These are phyloP conservation scores for Mucor indicus DNA, from an alignment of 371 early-diverging fungal genomes.

Conservation along the genomic window DNA sequence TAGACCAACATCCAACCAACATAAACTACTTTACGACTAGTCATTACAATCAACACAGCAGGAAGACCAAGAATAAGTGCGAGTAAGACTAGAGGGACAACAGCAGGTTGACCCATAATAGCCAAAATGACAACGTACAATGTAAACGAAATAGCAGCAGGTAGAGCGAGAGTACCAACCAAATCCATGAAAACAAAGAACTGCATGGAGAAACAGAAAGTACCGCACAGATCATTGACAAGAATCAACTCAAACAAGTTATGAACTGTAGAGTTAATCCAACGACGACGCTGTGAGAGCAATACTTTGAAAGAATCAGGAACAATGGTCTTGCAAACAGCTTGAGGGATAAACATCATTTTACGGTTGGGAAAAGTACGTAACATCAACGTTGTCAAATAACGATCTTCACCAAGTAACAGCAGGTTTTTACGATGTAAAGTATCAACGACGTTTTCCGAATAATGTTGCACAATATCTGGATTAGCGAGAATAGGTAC, in stretches of 20 bases:
- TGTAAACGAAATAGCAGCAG: constrained; percentile 95
- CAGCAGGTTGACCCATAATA: constrained; percentile 53
- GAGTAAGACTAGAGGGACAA: constrained; percentile 77
- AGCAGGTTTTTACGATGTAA: constrained; percentile 98
- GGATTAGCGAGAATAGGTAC: constrained; percentile 91
- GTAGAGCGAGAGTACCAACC: constrained; percentile 95
- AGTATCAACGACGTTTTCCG: constrained; percentile 95
- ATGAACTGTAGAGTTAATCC: constrained; percentile 99
- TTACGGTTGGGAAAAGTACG: constrained; percentile 95
- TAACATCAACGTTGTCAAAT: constrained; percentile 98
- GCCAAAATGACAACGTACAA: constrained; percentile 74
- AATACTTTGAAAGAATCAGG: constrained; percentile 94
- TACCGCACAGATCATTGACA: constrained; percentile 96
- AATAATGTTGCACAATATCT: constrained; percentile 93
- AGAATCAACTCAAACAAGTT: constrained; percentile 95
- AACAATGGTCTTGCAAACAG: constrained; percentile 96
- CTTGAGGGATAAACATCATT: constrained; percentile 96
- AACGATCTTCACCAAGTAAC: constrained; percentile 98
- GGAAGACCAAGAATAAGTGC: constrained; percentile 90
- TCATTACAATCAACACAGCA: constrained; percentile 89
- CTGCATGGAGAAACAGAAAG: constrained; percentile 99
- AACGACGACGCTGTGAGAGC: constrained; percentile 96
- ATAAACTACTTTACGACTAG: constrained; percentile 88
- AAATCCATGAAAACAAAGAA: constrained; percentile 98
- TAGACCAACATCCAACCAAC: constrained; percentile 96